Base-by-base conservation (phyloP, 1,139 yeast genomes). In the Taiozyma sp. region DNA sequence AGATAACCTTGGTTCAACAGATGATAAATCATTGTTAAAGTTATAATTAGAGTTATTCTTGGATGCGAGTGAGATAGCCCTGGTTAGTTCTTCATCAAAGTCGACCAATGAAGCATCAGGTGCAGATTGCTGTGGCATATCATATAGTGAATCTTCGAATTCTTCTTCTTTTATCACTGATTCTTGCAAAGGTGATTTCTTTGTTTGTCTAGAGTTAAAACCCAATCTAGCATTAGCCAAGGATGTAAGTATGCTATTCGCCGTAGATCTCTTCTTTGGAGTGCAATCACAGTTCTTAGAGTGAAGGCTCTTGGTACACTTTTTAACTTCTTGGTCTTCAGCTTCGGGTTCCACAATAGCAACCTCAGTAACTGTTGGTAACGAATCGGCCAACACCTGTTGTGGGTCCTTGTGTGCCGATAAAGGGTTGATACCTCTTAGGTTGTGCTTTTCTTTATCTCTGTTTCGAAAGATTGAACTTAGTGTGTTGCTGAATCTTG, bases 361-460 rank as follows among this genome's bases (percentile, higher is more conserved):
- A 41, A 47, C 47, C 45, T 53, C 62, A 5, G 50, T 56, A 45
- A 59, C 34, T 16, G 49, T 49, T n/a, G 48, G 43, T 14, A 56
- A 55, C 4, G 57, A 44, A n/a, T 48, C 43, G 14, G 50, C 50
- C 1, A 49, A 51, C 16, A 53, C n/a, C 2, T 49, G 42, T 5
- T 47, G 35, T 14, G 53, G 58, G 32, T 60, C 59, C 43, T 54
- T 60, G 42, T 59, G 62, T 3, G 64, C 57, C 3, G 62, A 57
- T n/a, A 61, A 43, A 4, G 65, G 65, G 43, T 61, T 61, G 28
- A 61, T 61, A 8, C 55, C 58, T 42, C 56, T 54, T 19, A 60
- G 39, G 32, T 50, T 59, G 52, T 60, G 59, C 8, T 58, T 52
- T n/a, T 52, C 47, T 6, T 49, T 49, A 19, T 50, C 47, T 28